Base-by-base conservation (phyloP, 352 stramenopile species). In the Pythium volutum region DNA sequence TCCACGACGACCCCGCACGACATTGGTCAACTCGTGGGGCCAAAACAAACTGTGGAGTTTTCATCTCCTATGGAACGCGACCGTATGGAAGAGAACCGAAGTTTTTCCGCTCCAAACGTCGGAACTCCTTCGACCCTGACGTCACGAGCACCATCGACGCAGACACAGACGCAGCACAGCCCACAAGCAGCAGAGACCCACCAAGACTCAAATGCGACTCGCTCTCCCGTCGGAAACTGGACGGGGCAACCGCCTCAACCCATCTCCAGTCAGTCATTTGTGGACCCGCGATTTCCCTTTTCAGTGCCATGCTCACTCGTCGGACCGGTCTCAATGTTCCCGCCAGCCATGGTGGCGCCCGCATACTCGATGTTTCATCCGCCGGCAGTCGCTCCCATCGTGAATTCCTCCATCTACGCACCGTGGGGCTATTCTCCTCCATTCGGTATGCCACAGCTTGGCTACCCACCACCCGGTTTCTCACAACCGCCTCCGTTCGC, bases 341-440 rank as follows among this genome's bases (percentile, higher is more conserved):
- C 42, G 18, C 29, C 27, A 9, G n/a, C 22, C 29, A 43, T 38
- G 33, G 10, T 31, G 0, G 3, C 46, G 22, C 14, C 59, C 27
- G 18, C 43, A 15, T 59, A 66, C 25, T 15, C 49, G 16, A 59
- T 66, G 15, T 38, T 45, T 12, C 20, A 49, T 14, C 48, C 50
- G 18, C 39, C 41, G 4, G 20, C 23, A 18, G 10, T 42, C 15
- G 22, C 58, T 33, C 50, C 59, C 9, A 49, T 48, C 23, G 23
- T 55, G 25, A 1, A 26, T 38, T 25, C 33, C 20, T 48, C 59
- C 1, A 20, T 34, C 18, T 55, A 59, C 20, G 38, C 39, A 14
- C 31, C 42, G 11, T 58, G 29, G 46, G 34, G 11, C 15, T 48
- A 33, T 20, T 38, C 16, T 29, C 20, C 29, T 14, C 41, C 55